Conservation (phyloP, 768 basidiomycete genomes). For the Ramaria rubella region DNA sequence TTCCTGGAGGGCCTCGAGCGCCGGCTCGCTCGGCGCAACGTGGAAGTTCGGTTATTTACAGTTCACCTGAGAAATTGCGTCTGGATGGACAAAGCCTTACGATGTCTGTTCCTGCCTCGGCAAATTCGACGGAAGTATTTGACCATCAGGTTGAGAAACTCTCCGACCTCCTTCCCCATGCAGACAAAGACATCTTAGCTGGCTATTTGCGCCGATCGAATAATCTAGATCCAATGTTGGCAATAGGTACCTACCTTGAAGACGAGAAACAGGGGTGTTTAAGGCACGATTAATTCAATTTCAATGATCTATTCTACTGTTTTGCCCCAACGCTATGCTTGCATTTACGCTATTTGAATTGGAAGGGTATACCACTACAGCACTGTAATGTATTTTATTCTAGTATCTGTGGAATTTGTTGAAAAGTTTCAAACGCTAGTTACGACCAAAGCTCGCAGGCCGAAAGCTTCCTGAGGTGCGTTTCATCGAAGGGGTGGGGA, state of each 20-base stretch:
- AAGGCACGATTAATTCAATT: conserved; percentile 25
- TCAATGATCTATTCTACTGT: conserved; percentile 11
- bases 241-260: conserved; percentile 82
- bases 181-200: conserved; percentile 58
- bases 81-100: not conserved
- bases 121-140: conserved; percentile 43
- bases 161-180: conserved; percentile 63
- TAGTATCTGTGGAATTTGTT: conserved; percentile 2
- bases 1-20: conserved; percentile 14
- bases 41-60: conserved; percentile 5
- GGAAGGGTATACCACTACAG: conserved; percentile 2
- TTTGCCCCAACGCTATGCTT: conserved; percentile 13
- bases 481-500: conserved; percentile 34
- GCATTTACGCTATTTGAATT: conserved; percentile 11
- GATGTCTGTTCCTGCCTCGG: conserved; percentile 1
- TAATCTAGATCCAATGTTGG: conserved; percentile 67
- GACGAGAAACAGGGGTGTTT: conserved; percentile 74
- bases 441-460: conserved; percentile 31
- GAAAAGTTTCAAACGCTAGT: not conserved
- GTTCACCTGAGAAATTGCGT: not conserved
- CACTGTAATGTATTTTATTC: conserved; percentile 8
- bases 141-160: conserved; percentile 64
- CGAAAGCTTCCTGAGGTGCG: conserved; percentile 39
- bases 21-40: conserved; percentile 7
- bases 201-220: conserved; percentile 60